Evolutionary conservation across 148 eudicot genomes (phyloP), one percentile per base, ranked within the genome.

Genomic region (Dysphania ambrosioides): DNA sequence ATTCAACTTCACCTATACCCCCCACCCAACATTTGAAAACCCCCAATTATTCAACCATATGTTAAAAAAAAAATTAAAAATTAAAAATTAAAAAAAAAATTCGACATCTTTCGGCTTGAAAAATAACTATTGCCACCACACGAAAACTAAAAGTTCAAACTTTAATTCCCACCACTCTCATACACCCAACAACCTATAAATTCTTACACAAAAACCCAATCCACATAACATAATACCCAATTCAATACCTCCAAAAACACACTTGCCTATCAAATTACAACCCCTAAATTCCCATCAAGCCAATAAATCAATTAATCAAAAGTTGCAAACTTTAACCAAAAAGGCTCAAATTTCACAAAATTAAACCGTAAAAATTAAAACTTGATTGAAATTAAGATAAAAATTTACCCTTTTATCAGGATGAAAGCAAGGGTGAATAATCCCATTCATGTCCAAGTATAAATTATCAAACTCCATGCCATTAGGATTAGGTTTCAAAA

Each of bases 341-440:
- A 7, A 18, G 18, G 19, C 6, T 55, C 26, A 66, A 47, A 16
- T n/a, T 12, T 16, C 31, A 30, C 67, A 38, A 24, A 36, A 76
- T 57, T 4, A 41, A 35, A n/a, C 35, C 7, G 5, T 57, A 6
- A 70, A n/a, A 21, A 68, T 0, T 44, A 34, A 36, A 27, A 63
- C 49, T 7, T 10, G 7, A 6, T 58, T 26, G 44, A 12, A 68
- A n/a, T n/a, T n/a, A 57, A 6, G 5, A 23, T 15, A 1, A 29
- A 66, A 21, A 2, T 47, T 5, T 79, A 88, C 98, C 95, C 79
- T 89, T 73, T 88, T 89, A 29, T 91, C 98, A 21, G 98, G 98
- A 31, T 91, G 98, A 77, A 93, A 93, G 74, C 98, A 93, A 30
- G 98, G 98, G 53, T 93, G 98, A 72, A 93, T 93, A 30, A 93